These are phyloP conservation scores for Fusarium nygamai DNA, from an alignment of 2,329 filamentous ascomycete species.

Conservation along the genomic window DNA sequence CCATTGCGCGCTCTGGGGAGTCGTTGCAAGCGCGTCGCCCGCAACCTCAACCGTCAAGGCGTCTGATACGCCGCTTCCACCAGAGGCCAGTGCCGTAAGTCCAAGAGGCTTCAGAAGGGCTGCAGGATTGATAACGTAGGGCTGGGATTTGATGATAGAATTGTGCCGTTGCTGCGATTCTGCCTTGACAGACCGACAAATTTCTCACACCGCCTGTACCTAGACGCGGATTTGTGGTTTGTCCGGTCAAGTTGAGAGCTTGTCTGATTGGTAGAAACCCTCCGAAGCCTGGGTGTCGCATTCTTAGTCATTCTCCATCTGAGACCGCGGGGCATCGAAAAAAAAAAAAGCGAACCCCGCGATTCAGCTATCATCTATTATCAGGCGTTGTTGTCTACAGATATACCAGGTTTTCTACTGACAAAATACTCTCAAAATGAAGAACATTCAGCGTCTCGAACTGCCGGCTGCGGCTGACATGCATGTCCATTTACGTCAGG, in stretches of 20 bases:
- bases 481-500: constrained; percentile 77
- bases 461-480: constrained; percentile 74
- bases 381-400: not conserved
- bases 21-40: constrained; percentile 42
- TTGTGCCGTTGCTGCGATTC: constrained; percentile 47
- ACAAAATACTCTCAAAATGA: constrained; percentile 17
- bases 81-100: constrained; percentile 23
- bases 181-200: constrained; percentile 55
- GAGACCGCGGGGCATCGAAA: constrained; percentile 11
- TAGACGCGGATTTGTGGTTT: constrained; percentile 36
- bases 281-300: not conserved
- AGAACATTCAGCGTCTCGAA: constrained; percentile 53
- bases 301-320: not conserved
- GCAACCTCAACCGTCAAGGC: constrained; percentile 37
- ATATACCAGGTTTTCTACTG: constrained; percentile 3
- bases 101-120: constrained; percentile 17
- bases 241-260: constrained; percentile 15
- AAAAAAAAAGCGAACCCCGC: constrained; percentile 27
- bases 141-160: constrained; percentile 40
- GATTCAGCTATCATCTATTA: constrained; percentile 8
- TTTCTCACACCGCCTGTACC: constrained; percentile 55
- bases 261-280: constrained; percentile 19
- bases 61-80: constrained; percentile 29
- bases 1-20: constrained; percentile 65
- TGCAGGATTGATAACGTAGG: constrained; percentile 18